These are phyloP conservation scores for Akanthomyces uredinophilus DNA, from an alignment of 2,329 filamentous ascomycete species.

Conservation along the genomic window DNA sequence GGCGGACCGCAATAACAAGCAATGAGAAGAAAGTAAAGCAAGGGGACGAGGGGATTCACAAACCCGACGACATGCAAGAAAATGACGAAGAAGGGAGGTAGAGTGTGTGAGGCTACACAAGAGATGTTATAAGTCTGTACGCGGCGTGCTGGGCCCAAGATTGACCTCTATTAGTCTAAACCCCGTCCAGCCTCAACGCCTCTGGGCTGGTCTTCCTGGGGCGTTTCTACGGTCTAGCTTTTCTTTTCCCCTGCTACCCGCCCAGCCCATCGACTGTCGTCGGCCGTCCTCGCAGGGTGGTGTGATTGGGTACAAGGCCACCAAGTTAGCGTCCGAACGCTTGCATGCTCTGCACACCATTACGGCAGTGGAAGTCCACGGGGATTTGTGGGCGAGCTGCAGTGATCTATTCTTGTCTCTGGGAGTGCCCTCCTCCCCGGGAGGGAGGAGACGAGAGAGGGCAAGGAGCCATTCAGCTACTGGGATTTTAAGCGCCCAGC, in stretches of 20 bases:
- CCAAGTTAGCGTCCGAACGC: not conserved
- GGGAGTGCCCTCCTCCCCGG: too few relatives aligned
- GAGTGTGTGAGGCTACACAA: constrained; percentile 4
- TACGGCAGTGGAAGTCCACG: not conserved
- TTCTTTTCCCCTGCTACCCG: not conserved
- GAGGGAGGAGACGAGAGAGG: not conserved
- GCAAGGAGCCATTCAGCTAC: not conserved
- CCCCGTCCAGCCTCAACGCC: not conserved
- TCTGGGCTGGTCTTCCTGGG: not conserved
- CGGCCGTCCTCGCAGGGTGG: not conserved
- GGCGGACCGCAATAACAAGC: not conserved
- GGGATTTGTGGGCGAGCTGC: not conserved
- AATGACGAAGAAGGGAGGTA: not conserved
- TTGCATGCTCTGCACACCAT: constrained; percentile 1
- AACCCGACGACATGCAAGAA: not conserved
- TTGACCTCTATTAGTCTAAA: not conserved
- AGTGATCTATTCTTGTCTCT: constrained; percentile 8
- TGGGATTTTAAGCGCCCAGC: not conserved
- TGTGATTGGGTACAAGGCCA: constrained; percentile 1
- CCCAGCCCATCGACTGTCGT: not conserved
- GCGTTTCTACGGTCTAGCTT: too few relatives aligned
- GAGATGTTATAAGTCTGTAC: constrained; percentile 10
- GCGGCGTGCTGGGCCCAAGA: not conserved
- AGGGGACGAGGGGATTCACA: not conserved
- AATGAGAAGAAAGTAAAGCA: not conserved